Conservation (phyloP, 225 moss, liverwort and hornwort species). For the Bryum argenteum region DNA sequence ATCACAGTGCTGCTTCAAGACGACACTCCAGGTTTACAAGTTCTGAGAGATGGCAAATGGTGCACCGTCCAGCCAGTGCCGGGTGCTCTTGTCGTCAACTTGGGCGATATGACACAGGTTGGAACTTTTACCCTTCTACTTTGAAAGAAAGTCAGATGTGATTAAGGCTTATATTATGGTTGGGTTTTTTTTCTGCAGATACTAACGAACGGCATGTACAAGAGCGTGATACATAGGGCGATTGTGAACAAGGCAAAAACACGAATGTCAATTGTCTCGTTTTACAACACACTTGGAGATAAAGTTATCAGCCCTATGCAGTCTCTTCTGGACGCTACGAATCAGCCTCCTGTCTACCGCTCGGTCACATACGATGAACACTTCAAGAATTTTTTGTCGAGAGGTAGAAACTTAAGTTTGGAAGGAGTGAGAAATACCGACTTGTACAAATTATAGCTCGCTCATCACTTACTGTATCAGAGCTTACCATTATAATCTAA, state of each 20-base stretch:
- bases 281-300: conserved; percentile 30
- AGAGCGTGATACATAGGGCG: conserved; percentile 47
- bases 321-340: conserved; percentile 39
- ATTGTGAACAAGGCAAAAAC: conserved; percentile 36
- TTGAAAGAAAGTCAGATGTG: neutral
- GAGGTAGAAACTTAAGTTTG: conserved; percentile 44
- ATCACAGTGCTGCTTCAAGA: conserved; percentile 73
- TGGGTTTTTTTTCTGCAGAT: conserved; percentile 35
- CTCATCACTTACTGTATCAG: neutral
- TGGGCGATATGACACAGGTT: conserved; percentile 58
- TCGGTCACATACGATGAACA: conserved; percentile 62
- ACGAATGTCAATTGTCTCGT: conserved; percentile 43
- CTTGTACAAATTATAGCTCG: conserved; percentile 23
- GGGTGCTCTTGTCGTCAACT: conserved; percentile 43
- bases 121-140: neutral
- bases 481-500: neutral
- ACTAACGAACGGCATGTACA: conserved; percentile 47
- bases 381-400: conserved; percentile 61
- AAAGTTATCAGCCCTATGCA: conserved; percentile 41
- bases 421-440: conserved; percentile 63
- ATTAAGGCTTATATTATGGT: neutral
- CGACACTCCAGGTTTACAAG: conserved; percentile 61
- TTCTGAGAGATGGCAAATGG: conserved; percentile 53
- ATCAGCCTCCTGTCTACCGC: conserved; percentile 52
- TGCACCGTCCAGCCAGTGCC: conserved; percentile 39